Base-by-base conservation (phyloP, 2,329 filamentous ascomycete species). In the Cladorrhinum sp. region DNA sequence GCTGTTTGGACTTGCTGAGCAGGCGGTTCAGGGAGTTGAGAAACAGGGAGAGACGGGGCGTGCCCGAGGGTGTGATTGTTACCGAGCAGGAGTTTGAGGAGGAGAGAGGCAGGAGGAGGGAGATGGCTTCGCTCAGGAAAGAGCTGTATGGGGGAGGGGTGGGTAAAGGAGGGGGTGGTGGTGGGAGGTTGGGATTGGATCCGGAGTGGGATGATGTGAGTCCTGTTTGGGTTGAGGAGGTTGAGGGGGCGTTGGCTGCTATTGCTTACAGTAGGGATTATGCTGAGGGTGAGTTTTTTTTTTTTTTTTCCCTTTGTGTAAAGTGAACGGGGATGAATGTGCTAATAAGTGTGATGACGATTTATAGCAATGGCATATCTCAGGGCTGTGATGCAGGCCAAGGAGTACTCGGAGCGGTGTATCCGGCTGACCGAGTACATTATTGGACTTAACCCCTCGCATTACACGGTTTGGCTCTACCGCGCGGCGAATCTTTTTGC, bases 381-480 rank as follows among this genome's bases (percentile, higher is more conserved):
- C 57, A 90, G 95, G 63, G 93, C 95, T 63, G 85, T 96, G 68
- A 99, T 99, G 94, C 90, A 91, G 14, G 81, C 80, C 53, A 89
- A 96, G 72, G 95, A 99, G 75, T 84, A 89, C 79, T 92, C 90
- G 23, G 83, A 88, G 21, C 85, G 95, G 53, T 90, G 87, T 36
- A 82, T 99, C 49, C 83, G 81, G 30, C 84, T 99, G 64, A 99
- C 95, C 3, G 89, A 92, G 72, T 87, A 94, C 75, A 87, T 99
- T 72, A 98, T 99, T 72, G 80, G 82, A 62, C 87, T 97, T 83
- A 99, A 99, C 75, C 91, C 95, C 16, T 93, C 95, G 0, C 95
- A 99, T 79, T 99, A 99, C 78, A 99, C 95, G 16, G 94, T 98
- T 64, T 99, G 95, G 95, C 86, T 98, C 21, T 99, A 96, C 80